Conservation (phyloP, 2,329 filamentous ascomycete species). For the Claviceps pusilla region DNA sequence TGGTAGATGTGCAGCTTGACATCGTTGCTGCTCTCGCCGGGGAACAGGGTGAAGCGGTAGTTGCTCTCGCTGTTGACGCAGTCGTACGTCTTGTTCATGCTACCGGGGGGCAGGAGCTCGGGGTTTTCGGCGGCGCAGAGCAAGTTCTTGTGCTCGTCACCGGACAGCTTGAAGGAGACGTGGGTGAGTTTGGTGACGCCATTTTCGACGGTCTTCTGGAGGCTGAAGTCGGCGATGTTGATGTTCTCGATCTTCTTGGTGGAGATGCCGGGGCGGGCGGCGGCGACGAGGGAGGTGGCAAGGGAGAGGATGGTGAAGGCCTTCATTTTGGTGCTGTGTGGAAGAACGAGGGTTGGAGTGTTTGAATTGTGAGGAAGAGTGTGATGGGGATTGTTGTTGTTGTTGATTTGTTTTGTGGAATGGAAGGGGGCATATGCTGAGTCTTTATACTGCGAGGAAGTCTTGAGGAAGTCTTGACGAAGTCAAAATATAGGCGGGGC, state of each 20-base stretch:
- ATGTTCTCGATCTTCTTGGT: neutral
- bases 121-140: slow-evolving; percentile 10
- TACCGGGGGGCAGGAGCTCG: neutral
- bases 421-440: too few species aligned
- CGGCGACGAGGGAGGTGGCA: neutral
- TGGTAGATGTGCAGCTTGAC: neutral
- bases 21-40: slow-evolving; percentile 2
- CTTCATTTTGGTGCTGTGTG: neutral
- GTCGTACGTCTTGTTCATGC: slow-evolving; percentile 3
- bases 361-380: too few species aligned
- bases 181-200: slow-evolving; percentile 3
- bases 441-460: too few species aligned
- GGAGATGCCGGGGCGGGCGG: neutral
- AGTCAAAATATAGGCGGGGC: too few species aligned
- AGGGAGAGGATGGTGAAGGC: neutral
- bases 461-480: too few species aligned
- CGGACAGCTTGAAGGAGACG: slow-evolving; percentile 11
- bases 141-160: slow-evolving; percentile 9
- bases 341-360: neutral
- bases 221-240: neutral
- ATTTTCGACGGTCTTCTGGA: neutral
- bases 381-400: too few species aligned
- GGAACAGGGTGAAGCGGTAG: slow-evolving; percentile 15
- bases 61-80: slow-evolving; percentile 12
- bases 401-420: too few species aligned